A percentile compares a stretch with the other conserved stretches of the same genome.
Evolutionary conservation across 176 grass and related monocot genomes (phyloP).

Genomic region (Rhynchospora breviuscula): DNA sequence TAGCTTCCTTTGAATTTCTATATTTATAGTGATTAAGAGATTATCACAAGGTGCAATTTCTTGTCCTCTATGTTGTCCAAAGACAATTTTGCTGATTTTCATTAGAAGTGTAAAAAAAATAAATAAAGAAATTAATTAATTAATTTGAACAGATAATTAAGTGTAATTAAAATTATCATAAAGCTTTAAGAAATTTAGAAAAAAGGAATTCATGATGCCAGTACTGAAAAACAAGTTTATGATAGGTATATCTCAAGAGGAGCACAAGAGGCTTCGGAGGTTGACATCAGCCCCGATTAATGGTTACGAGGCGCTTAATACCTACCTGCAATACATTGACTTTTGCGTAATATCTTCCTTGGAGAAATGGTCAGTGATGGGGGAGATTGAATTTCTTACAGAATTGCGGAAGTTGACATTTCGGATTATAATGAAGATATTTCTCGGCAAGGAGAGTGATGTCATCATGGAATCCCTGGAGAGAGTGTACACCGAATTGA

Average conservation of each 20-base stretch:
- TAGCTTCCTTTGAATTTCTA: background rate
- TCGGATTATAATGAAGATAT: slow-evolving; percentile 81
- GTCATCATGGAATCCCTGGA: slow-evolving; percentile 41
- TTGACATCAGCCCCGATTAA: slow-evolving; percentile 70
- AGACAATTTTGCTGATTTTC: background rate
- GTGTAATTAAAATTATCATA: background rate
- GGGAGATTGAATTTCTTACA: slow-evolving; percentile 50
- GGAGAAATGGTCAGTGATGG: slow-evolving; percentile 37
- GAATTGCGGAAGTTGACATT: slow-evolving; percentile 61
- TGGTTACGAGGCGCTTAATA: slow-evolving; percentile 72
- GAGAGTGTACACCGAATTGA: slow-evolving; percentile 73
- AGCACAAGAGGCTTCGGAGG: slow-evolving; percentile 64
- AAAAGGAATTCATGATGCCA: background rate
- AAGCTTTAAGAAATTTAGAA: background rate
- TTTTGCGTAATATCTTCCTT: slow-evolving; percentile 40
- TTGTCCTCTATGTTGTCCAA: background rate
- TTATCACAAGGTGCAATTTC: background rate
- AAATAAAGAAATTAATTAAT: no score
- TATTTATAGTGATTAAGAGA: background rate
- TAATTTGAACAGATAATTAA: background rate
- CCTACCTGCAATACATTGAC: slow-evolving; percentile 75
- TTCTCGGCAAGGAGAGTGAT: slow-evolving; percentile 46
- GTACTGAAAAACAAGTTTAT: background rate
- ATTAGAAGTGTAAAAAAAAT: background rate
- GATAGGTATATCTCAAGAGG: slow-evolving; percentile 47